These are phyloP conservation scores for Syncephalastrum monosporum DNA, from an alignment of 371 early-diverging fungal genomes.

Conservation along the genomic window DNA sequence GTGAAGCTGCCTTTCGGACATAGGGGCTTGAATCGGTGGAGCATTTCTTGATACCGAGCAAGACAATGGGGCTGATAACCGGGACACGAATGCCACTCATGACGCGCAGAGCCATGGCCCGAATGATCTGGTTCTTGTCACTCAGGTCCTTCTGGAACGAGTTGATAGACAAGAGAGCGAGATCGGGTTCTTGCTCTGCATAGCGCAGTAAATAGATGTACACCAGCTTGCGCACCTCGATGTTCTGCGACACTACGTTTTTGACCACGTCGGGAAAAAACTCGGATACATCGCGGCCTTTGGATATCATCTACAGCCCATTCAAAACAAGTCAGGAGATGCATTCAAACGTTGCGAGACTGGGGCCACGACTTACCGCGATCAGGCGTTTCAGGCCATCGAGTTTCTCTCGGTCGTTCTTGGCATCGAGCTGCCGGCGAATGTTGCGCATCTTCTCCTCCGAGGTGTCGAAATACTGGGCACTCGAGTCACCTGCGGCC, in stretches of 20 bases:
- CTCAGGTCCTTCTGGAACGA: conserved; percentile 95
- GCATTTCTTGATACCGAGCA: conserved; percentile 87
- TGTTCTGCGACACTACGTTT: conserved; percentile 88
- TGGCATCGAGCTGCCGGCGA: conserved; percentile 73
- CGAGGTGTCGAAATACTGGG: conserved; percentile 84
- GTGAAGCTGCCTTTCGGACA: conserved; percentile 92
- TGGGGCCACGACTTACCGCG: conserved; percentile 58
- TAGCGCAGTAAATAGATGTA: conserved; percentile 93
- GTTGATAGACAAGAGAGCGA: conserved; percentile 92
- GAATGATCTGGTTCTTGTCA: conserved; percentile 89
- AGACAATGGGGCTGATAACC: conserved; percentile 85
- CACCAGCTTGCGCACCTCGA: conserved; percentile 91
- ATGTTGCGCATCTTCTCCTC: conserved; percentile 84
- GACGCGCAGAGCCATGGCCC: conserved; percentile 94
- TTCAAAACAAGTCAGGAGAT: conserved; percentile 1
- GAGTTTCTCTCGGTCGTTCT: conserved; percentile 88
- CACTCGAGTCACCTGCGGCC: conserved; percentile 59
- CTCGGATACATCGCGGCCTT: conserved; percentile 89
- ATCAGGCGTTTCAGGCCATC: conserved; percentile 89
- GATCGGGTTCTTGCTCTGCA: conserved; percentile 93
- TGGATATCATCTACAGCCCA: conserved; percentile 77
- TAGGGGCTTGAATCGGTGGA: conserved; percentile 86
- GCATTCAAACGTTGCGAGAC: not conserved
- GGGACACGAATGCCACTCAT: conserved; percentile 93
- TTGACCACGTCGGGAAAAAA: conserved; percentile 96